Evolutionary conservation across 768 basidiomycete genomes (phyloP), one percentile per base, ranked within the genome.

Genomic region (Coprinellus aureogranulatus): DNA sequence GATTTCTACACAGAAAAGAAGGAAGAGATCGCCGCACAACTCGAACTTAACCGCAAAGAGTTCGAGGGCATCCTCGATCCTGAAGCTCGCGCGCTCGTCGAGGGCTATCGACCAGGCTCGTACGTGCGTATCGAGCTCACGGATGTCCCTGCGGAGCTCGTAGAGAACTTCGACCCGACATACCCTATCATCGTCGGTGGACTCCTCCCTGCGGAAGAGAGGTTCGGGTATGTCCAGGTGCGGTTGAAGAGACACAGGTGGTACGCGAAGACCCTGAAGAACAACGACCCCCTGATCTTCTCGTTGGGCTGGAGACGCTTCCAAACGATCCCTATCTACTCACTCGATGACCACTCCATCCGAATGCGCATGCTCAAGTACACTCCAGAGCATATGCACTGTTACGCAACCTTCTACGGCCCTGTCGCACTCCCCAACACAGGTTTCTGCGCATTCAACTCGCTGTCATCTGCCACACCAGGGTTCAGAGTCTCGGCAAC

Each of bases 291-390:
- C 0, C 82, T 99, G 56, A 90, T 98, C 61, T 83, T 98, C 74
- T 97, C 94, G 1, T 77, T 98, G n/a, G 97, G 97, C 18, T 99
- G 97, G 97, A 78, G 97, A 49, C 82, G 97, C 34, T 99, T 98
- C 79, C 97, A 99, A 71, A 89, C 85, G 0, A 78, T 96, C 4
- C 97, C 97, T 2, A 89, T 98, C 61, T 99, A 98, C 73, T 94
- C 94, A 20, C 77, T 99, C 22, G 97, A 99, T 69, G 97, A 99
- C 72, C 95, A 97, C 68, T 93, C 90, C 10, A 96, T 98, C 63
- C 90, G 97, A 18, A 97, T 98, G 88, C 92, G 97, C 34, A 91
- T 98, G 89, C 89, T 99, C 75, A 99, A 99, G 75, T 99, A 99
- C 70, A 98, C 97, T 0, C 97, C 97, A 0, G 97, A 99, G 74